Conservation (phyloP, 192 early-diverging fungal species). For the Phlyctochytrium bullatum region DNA sequence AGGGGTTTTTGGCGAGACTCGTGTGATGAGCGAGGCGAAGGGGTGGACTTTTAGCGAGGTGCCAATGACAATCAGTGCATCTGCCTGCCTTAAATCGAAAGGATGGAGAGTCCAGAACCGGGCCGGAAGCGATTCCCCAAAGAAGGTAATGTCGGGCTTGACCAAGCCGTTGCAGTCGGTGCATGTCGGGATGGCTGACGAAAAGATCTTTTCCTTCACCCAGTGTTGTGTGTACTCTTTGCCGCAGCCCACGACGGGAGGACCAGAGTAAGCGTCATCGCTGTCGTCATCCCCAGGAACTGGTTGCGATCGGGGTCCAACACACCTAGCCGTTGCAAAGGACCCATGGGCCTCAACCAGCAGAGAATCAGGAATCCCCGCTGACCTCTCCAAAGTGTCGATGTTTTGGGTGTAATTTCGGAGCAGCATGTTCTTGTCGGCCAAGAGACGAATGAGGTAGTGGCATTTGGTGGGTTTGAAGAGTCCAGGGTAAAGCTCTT, state of each 20-base stretch:
- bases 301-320: constrained; percentile 46
- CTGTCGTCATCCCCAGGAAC: constrained; percentile 7
- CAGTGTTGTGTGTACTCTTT: constrained; percentile 19
- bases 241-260: constrained; percentile 14
- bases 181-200: constrained; percentile 69
- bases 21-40: constrained; percentile 76
- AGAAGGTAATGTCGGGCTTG: constrained; percentile 97
- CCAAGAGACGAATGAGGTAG: constrained; percentile 82
- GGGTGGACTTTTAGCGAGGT: constrained; percentile 89
- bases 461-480: constrained; percentile 82
- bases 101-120: constrained; percentile 50
- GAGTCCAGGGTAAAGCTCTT: constrained; percentile 81
- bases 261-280: neutral
- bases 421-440: constrained; percentile 70
- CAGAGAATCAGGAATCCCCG: constrained; percentile 62
- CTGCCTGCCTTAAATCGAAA: constrained; percentile 48
- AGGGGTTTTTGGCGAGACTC: constrained; percentile 63
- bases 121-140: constrained; percentile 83
- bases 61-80: constrained; percentile 91
- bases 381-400: constrained; percentile 86
- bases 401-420: constrained; percentile 97
- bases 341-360: constrained; percentile 95
- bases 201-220: constrained; percentile 30
- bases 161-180: constrained; percentile 64
- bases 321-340: constrained; percentile 80